phyloP scores from a whole-genome alignment of 1,284 basidiomycete genomes.

The Xerocomus tenax region DNA sequence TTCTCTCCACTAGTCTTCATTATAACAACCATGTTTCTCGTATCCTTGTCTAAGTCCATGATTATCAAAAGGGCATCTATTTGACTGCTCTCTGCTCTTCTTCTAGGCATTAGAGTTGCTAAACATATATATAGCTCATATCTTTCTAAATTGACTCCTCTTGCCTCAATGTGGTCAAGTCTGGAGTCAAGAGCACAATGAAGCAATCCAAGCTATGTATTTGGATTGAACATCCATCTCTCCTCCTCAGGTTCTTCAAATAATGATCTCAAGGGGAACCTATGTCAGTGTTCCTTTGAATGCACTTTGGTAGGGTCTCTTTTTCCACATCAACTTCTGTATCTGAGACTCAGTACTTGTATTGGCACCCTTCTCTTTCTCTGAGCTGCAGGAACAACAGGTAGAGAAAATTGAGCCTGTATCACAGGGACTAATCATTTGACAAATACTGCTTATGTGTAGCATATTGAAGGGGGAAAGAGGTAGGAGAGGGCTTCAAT shows the following conservation, averaged over 20 bases:
- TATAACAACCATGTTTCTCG: neutral
- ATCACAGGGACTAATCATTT: too few species aligned
- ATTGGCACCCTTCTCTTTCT: too few species aligned
- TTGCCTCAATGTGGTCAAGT: neutral
- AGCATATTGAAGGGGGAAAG: too few species aligned
- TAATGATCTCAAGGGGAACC: too few species aligned
- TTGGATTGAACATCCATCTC: too few species aligned
- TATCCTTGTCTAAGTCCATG: neutral
- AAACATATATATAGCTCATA: neutral
- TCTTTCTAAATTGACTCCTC: neutral
- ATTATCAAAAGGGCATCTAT: slow-evolving; percentile 1
- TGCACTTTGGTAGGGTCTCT: too few species aligned
- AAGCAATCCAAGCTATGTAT: neutral
- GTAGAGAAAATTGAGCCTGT: too few species aligned
- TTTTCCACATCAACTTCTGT: too few species aligned
- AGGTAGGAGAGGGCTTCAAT: neutral
- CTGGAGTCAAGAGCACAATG: neutral
- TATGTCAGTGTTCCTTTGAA: too few species aligned
- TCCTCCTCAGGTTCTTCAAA: too few species aligned
- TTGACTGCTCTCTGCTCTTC: slow-evolving; percentile 6
- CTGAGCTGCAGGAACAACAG: neutral
- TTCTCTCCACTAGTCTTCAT: slow-evolving; percentile 9
- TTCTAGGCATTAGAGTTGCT: neutral
- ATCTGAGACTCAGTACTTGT: too few species aligned
- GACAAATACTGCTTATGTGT: too few species aligned